Evolutionary conservation across 2,329 filamentous ascomycete species (phyloP).

Genomic region (Colletotrichum caudatum): DNA sequence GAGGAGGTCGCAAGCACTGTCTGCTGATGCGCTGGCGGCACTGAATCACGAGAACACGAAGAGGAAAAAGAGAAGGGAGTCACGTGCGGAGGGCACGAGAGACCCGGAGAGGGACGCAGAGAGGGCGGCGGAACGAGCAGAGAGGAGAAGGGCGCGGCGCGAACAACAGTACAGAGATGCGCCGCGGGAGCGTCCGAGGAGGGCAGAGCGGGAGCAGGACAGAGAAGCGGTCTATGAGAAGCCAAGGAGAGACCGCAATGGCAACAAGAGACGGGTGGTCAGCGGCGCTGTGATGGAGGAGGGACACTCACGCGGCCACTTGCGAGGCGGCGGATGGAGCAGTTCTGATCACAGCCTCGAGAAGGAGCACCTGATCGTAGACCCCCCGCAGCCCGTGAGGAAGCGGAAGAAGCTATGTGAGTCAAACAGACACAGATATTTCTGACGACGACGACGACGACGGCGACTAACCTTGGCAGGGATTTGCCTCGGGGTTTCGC

Average conservation of each 20-base stretch:
- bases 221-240: slow-evolving; percentile 47
- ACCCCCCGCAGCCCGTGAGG: slow-evolving; percentile 57
- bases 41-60: slow-evolving; percentile 70
- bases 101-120: slow-evolving; percentile 47
- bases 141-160: slow-evolving; percentile 43
- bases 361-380: slow-evolving; percentile 62
- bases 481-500: slow-evolving; percentile 66
- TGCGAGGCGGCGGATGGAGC: slow-evolving; percentile 60
- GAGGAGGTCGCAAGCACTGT: slow-evolving; percentile 51
- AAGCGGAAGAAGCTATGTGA: slow-evolving; percentile 72
- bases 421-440: slow-evolving; percentile 50
- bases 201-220: slow-evolving; percentile 45
- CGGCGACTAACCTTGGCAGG: slow-evolving; percentile 51
- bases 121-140: slow-evolving; percentile 50
- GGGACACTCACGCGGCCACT: slow-evolving; percentile 57
- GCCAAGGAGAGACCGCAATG: slow-evolving; percentile 53
- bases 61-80: slow-evolving; percentile 53
- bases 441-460: slow-evolving; percentile 30
- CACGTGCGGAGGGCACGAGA: slow-evolving; percentile 49
- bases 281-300: slow-evolving; percentile 79
- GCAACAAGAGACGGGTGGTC: slow-evolving; percentile 71
- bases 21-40: slow-evolving; percentile 71
- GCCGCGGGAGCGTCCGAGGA: slow-evolving; percentile 26
- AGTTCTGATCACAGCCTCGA: slow-evolving; percentile 61
- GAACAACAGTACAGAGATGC: slow-evolving; percentile 40